Conservation (phyloP, 164 flowering plant species). For the Echeveria elegans region DNA sequence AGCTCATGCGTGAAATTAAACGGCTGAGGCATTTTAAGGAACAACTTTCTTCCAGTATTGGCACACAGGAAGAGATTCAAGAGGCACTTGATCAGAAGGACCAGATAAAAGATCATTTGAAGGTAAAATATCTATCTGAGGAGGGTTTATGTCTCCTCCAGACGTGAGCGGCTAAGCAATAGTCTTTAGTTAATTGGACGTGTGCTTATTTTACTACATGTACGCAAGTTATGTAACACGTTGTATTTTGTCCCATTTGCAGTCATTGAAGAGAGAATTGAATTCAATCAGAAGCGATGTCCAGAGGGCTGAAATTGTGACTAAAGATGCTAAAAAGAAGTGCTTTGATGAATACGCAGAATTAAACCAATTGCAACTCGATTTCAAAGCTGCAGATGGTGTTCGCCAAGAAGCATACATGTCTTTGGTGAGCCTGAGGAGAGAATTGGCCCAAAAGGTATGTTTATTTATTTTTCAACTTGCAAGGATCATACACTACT, state of each 20-base stretch:
- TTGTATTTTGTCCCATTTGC: neutral
- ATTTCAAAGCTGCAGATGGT: conserved; percentile 48
- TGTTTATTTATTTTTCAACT: neutral
- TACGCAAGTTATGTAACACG: neutral
- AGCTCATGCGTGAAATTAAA: conserved; percentile 66
- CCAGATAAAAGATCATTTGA: conserved; percentile 48
- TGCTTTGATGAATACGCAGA: conserved; percentile 28
- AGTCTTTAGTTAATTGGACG: neutral
- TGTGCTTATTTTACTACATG: neutral
- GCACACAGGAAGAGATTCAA: conserved; percentile 47
- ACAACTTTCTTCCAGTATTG: conserved; percentile 39
- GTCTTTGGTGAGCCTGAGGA: conserved; percentile 36
- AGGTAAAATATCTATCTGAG: conserved; percentile 31
- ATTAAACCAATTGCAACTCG: conserved; percentile 27
- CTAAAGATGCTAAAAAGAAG: conserved; percentile 35
- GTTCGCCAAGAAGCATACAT: conserved; percentile 66
- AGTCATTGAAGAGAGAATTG: conserved; percentile 39
- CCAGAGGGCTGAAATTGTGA: conserved; percentile 33
- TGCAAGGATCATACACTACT: neutral
- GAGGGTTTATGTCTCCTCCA: neutral
- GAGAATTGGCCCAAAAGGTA: conserved; percentile 53
- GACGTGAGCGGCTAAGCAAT: neutral
- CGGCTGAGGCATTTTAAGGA: conserved; percentile 54
- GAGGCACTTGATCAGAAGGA: conserved; percentile 53
- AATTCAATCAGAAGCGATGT: conserved; percentile 35